These are phyloP conservation scores for Ambrosia hybrid DNA, from an alignment of 140 eudicot genomes.

Conservation along the genomic window DNA sequence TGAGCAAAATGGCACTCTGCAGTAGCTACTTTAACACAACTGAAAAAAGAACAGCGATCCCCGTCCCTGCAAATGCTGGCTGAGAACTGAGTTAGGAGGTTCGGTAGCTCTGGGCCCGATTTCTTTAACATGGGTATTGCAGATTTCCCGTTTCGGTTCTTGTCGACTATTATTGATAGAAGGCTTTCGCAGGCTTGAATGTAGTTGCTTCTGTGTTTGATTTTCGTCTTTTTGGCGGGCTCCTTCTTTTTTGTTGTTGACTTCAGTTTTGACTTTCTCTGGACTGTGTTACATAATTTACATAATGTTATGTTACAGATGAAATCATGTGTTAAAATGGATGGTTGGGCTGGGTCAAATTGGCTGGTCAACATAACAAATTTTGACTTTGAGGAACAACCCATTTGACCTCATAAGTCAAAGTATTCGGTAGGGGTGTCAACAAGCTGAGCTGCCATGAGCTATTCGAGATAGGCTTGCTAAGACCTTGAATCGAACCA, in stretches of 20 bases:
- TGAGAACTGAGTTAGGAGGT: slow-evolving; percentile 68
- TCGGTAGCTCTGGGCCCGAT: slow-evolving; percentile 71
- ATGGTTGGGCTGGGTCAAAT: background rate
- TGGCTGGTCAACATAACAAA: background rate
- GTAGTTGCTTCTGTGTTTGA: slow-evolving; percentile 46
- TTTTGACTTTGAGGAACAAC: no score
- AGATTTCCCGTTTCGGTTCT: slow-evolving; percentile 46
- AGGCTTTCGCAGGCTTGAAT: slow-evolving; percentile 78
- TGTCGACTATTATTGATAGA: slow-evolving; percentile 64
- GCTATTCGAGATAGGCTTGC: no score
- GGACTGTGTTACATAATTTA: slow-evolving; percentile 52
- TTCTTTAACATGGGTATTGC: slow-evolving; percentile 59
- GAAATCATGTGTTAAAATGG: background rate
- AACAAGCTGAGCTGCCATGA: no score
- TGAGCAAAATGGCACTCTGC: slow-evolving; percentile 63
- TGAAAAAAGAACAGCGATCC: slow-evolving; percentile 78
- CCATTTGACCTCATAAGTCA: background rate
- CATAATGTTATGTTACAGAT: slow-evolving; percentile 1
- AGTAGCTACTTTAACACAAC: slow-evolving; percentile 55
- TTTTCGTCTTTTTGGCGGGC: slow-evolving; percentile 42
- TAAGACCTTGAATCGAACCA: no score
- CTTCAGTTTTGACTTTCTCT: slow-evolving; percentile 40
- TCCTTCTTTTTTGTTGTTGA: slow-evolving; percentile 47
- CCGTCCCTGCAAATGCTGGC: slow-evolving; percentile 95
- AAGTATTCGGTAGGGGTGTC: no score